These are phyloP conservation scores for Penicillium capsulatum DNA, from an alignment of 2,329 filamentous ascomycete species.

Conservation along the genomic window DNA sequence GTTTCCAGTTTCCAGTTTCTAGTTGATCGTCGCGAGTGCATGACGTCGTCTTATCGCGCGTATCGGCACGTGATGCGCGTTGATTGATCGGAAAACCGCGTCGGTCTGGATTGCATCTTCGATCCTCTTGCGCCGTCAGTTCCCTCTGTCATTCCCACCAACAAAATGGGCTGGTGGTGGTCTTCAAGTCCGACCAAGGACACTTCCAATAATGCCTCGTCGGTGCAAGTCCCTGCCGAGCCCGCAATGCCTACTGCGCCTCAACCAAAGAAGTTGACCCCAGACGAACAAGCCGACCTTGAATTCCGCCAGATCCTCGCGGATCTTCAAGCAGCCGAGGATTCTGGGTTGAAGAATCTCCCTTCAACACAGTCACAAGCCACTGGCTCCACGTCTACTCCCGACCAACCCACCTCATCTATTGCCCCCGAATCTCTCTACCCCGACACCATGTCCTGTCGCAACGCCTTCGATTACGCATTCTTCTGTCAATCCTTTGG, in stretches of 20 bases:
- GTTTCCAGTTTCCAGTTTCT: not conserved
- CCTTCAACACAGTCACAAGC: conserved; percentile 3
- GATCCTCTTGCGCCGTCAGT: too few species aligned
- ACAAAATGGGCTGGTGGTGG: conserved; percentile 48
- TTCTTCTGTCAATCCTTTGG: conserved; percentile 92
- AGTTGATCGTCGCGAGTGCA: not conserved
- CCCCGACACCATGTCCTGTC: conserved; percentile 81
- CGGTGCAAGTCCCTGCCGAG: conserved; percentile 12
- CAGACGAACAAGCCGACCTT: conserved; percentile 50
- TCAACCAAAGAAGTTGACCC: conserved; percentile 31
- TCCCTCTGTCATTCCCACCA: not conserved
- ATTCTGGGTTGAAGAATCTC: conserved; percentile 12
- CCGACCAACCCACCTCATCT: conserved; percentile 23
- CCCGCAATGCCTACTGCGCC: conserved; percentile 17
- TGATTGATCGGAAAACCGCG: conserved; percentile 10
- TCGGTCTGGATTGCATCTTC: not conserved
- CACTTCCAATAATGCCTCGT: conserved; percentile 13
- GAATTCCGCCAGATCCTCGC: conserved; percentile 54
- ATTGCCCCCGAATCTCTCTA: conserved; percentile 65
- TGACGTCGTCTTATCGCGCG: conserved; percentile 15
- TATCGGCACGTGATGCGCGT: conserved; percentile 10
- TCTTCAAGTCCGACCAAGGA: conserved; percentile 31
- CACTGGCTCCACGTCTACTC: conserved; percentile 3
- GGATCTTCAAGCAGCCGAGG: conserved; percentile 43
- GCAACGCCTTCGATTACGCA: conserved; percentile 82